Conservation (phyloP, 176 grass and related monocot species). For the Saccharum spontaneum region DNA sequence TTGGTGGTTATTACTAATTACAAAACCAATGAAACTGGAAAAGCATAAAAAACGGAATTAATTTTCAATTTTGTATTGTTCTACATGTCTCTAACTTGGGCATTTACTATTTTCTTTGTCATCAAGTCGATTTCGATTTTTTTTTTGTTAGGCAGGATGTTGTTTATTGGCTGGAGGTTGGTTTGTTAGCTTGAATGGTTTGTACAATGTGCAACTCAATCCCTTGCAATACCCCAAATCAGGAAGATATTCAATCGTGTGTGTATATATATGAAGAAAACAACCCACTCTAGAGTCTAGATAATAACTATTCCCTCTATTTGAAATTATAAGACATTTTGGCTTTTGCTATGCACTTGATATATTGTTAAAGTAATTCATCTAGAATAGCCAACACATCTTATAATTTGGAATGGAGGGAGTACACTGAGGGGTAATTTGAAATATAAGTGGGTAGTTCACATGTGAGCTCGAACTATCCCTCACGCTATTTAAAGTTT, state of each 20-base stretch:
- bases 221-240: not conserved
- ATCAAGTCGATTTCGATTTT: not conserved
- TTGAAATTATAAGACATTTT: not conserved
- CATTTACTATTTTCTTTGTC: not conserved
- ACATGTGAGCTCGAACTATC: not conserved
- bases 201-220: not conserved
- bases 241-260: not conserved
- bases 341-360: not conserved
- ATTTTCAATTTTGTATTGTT: constrained; percentile 7
- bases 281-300: not conserved
- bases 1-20: constrained; percentile 26
- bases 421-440: not conserved
- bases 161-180: not conserved
- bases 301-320: not conserved
- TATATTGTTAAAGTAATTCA: not conserved
- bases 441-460: not conserved
- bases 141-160: not conserved
- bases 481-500: not conserved
- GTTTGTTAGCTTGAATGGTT: not conserved
- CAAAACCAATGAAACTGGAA: constrained; percentile 2
- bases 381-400: not conserved
- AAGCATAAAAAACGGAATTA: not conserved
- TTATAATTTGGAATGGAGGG: not conserved
- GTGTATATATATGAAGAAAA: not conserved
- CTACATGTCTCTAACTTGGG: not conserved